phyloP scores from a whole-genome alignment of 208 protist genomes.

The Leptomonas seymouri region DNA sequence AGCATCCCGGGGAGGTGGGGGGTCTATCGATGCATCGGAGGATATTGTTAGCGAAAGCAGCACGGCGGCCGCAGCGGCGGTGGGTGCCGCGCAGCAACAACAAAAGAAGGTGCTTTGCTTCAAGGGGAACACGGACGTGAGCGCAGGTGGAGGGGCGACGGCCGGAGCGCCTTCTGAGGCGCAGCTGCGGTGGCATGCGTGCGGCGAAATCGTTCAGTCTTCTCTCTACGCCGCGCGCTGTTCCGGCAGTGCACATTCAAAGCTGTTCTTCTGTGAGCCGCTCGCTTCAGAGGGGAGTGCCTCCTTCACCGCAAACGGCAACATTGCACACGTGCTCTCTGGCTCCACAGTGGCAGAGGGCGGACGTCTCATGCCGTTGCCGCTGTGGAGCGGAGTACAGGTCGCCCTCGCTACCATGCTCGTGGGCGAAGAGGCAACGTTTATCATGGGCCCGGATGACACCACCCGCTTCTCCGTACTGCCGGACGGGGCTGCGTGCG shows the following conservation, averaged over 20 bases:
- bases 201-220: conserved; percentile 18
- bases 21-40: not conserved
- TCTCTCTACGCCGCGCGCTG: conserved; percentile 17
- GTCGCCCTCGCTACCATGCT: conserved; percentile 33
- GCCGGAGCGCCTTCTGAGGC: not conserved
- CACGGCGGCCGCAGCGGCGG: not conserved
- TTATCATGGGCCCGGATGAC: conserved; percentile 27
- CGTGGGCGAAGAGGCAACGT: conserved; percentile 28
- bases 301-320: not conserved
- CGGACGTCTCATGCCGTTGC: conserved; percentile 4
- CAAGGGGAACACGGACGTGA: not conserved
- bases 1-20: not conserved
- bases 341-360: conserved; percentile 18
- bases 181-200: conserved; percentile 10
- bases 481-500: conserved; percentile 12
- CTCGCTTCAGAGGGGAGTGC: not conserved
- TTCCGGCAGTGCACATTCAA: not conserved
- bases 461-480: conserved; percentile 15
- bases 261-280: not conserved
- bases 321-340: not conserved
- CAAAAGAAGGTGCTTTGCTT: not conserved
- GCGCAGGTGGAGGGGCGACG: not conserved
- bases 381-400: conserved; percentile 33
- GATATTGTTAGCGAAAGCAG: not conserved
- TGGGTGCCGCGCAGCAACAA: not conserved